These are phyloP conservation scores for Malus orientalis DNA, from an alignment of 306 rosid species.

Conservation along the genomic window DNA sequence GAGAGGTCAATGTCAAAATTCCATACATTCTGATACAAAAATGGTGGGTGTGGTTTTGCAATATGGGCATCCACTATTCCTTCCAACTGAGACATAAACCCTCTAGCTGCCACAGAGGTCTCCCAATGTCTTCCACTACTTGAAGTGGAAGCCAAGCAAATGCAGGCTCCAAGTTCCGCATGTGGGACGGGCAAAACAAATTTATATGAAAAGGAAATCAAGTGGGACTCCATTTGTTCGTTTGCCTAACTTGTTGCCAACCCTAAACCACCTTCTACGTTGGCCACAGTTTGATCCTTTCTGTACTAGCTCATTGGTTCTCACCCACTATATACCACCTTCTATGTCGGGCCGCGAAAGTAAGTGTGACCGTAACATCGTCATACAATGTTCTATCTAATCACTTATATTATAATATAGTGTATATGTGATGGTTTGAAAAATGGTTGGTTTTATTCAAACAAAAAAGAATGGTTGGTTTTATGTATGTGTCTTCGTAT, in stretches of 20 bases:
- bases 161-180: neutral
- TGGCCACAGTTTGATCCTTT: too few relatives aligned
- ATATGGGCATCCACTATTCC: neutral
- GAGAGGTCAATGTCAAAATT: neutral
- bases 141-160: neutral
- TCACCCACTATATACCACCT: neutral
- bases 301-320: too few relatives aligned
- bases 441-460: too few relatives aligned
- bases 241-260: neutral
- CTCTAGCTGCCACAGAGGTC: neutral
- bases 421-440: too few relatives aligned
- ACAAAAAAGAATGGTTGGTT: too few relatives aligned
- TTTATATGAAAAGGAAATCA: neutral
- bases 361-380: too few relatives aligned
- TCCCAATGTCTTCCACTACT: neutral
- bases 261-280: neutral
- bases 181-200: neutral
- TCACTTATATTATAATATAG: too few relatives aligned
- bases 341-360: too few relatives aligned
- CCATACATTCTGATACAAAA: neutral
- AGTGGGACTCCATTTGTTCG: neutral
- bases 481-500: too few relatives aligned
- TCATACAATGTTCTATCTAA: too few relatives aligned
- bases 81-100: neutral
- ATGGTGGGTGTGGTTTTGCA: conserved; percentile 1